A percentile compares a stretch with the other conserved stretches of the same genome.
These are phyloP conservation scores for Sclerotinia minor DNA, from an alignment of 2,329 filamentous ascomycete species.

Conservation along the genomic window DNA sequence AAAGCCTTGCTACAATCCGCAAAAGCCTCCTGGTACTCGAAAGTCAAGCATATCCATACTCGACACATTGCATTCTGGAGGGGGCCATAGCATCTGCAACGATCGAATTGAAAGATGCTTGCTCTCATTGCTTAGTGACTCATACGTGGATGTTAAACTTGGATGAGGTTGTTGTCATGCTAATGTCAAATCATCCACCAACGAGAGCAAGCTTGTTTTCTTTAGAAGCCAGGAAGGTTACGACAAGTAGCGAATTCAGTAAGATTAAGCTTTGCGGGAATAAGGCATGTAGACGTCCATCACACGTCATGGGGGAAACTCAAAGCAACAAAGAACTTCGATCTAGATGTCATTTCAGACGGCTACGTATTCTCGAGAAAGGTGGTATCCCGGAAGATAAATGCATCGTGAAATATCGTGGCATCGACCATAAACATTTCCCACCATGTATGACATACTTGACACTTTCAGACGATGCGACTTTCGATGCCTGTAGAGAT, in stretches of 20 bases:
- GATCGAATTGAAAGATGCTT: background rate
- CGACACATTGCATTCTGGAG: background rate
- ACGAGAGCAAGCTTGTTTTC: background rate
- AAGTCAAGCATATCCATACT: background rate
- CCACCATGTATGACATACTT: background rate
- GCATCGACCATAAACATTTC: background rate
- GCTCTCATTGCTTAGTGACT: background rate
- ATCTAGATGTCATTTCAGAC: background rate
- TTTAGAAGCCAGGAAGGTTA: background rate
- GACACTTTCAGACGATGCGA: background rate
- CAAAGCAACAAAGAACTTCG: background rate
- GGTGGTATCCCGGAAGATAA: background rate
- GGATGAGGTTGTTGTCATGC: background rate
- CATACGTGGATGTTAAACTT: background rate
- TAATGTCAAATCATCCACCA: background rate
- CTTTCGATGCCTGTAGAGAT: background rate
- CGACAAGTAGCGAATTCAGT: background rate
- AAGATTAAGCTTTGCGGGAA: slow-evolving; percentile 15
- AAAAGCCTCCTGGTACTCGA: background rate
- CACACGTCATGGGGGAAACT: background rate
- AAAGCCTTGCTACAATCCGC: background rate
- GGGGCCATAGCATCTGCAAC: background rate
- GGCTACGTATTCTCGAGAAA: background rate
- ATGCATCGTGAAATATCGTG: background rate
- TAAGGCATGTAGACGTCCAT: background rate